Conservation (phyloP, 192 early-diverging fungal genomes). For the Backusella tuberculispora region DNA sequence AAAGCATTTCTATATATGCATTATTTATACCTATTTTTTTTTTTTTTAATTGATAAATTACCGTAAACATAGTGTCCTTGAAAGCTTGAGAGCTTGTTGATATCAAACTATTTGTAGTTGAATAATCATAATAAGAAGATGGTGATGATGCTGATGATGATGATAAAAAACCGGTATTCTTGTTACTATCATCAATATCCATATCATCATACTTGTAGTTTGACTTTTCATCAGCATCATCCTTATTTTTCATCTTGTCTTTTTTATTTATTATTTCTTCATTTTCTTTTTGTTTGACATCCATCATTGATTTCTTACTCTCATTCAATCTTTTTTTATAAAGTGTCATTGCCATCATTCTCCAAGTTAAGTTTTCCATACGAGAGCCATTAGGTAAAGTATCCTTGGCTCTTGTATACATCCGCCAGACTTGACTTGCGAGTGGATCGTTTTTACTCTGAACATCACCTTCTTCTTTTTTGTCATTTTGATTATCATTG, state of each 20-base stretch:
- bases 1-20: neutral
- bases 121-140: too few relatives aligned
- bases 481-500: neutral
- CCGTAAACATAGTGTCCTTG: neutral
- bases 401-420: constrained; percentile 82
- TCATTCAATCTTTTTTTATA: constrained; percentile 41
- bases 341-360: constrained; percentile 76
- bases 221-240: constrained; percentile 29
- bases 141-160: constrained; percentile 34
- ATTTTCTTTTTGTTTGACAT: neutral
- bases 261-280: neutral
- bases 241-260: neutral
- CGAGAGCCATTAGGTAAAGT: constrained; percentile 77
- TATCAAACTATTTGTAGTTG: constrained; percentile 9
- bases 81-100: constrained; percentile 28
- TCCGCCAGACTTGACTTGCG: constrained; percentile 68
- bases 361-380: constrained; percentile 84
- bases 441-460: constrained; percentile 50
- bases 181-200: neutral
- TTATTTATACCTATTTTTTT: neutral
- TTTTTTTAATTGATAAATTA: neutral
- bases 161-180: constrained; percentile 12
- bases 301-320: too few relatives aligned
- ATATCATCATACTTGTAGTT: neutral
- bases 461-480: constrained; percentile 42